Evolutionary conservation across 108 stramenopile genomes (phyloP), one percentile per base, ranked within the genome.

Genomic region (Cyclotella cryptica): DNA sequence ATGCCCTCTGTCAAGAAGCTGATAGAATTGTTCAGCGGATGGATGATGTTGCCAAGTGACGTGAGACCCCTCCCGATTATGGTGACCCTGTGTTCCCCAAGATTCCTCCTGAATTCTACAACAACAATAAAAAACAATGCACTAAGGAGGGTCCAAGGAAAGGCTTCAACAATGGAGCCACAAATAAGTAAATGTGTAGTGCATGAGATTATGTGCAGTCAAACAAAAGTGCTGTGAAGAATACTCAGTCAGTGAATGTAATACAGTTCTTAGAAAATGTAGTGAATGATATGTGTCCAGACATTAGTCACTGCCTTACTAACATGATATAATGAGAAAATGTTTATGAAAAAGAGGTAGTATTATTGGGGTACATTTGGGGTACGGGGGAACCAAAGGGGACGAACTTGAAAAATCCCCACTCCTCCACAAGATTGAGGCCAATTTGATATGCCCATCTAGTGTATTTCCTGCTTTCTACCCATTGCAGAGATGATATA

Each of bases 31-130:
- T 39, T 13, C 69, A 54, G 49, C 24, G 29, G n/a, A 30, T 69
- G 26, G 69, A 69, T 40, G 49, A 69, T 54, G 69, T 69, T 18
- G 39, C 49, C 52, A 69, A 54, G 14, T 51, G 69, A 2, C 24
- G 51, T 10, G 53, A 69, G 28, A 30, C 30, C n/a, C 52, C 69
- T 5, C 51, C 69, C 1, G 53, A 30, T 29, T 69, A 69, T 19
- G 19, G 27, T 21, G 40, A 65, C 8, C 42, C 43, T 65, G 41
- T 65, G 4, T 45, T 10, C 42, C 64, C 64, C 8, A 14, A 42
- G 44, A 65, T 65, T 65, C 64, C 64, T 65, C 42, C 11, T 65
- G 43, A 21, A 44, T 29, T 61, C 11, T 29, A 39, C 19, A 9
- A 61, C 13, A 28, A 39, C 27, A 9, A 9, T 29, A 30, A 61